Evolutionary conservation across 768 basidiomycete species (phyloP).

Genomic region (Termitomyces sp.): DNA sequence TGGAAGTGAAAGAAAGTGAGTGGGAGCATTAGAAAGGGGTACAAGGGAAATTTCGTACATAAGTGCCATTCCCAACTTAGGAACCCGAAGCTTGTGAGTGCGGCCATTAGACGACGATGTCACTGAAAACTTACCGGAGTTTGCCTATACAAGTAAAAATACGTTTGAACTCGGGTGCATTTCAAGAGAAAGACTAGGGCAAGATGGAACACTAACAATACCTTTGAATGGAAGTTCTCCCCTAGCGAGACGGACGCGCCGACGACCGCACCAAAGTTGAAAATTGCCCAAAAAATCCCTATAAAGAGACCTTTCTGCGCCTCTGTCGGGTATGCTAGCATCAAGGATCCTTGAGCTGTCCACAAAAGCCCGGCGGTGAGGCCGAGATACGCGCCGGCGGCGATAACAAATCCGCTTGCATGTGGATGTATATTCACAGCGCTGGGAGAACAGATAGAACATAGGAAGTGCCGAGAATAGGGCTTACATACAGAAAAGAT

Average conservation of each 20-base stretch:
- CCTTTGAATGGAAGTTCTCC: constrained; percentile 60
- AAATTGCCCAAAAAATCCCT: constrained; percentile 79
- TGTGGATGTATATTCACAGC: constrained; percentile 64
- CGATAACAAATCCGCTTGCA: constrained; percentile 61
- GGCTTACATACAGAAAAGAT: constrained; percentile 55
- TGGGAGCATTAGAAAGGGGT: not conserved
- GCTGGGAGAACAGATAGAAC: constrained; percentile 26
- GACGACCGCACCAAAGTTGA: constrained; percentile 78
- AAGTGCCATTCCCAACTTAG: constrained; percentile 67
- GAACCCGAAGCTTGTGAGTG: not conserved
- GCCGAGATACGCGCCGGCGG: constrained; percentile 68
- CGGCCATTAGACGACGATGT: not conserved
- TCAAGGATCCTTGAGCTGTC: constrained; percentile 83
- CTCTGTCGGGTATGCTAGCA: constrained; percentile 82
- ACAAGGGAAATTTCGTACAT: constrained; percentile 39
- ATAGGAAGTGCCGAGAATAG: not conserved
- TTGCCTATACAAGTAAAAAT: constrained; percentile 22
- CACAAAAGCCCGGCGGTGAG: constrained; percentile 68
- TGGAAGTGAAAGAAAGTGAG: constrained; percentile 19
- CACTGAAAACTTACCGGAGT: constrained; percentile 29
- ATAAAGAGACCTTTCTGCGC: constrained; percentile 73
- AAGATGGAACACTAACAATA: constrained; percentile 27
- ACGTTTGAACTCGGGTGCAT: constrained; percentile 1
- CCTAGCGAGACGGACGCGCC: constrained; percentile 74
- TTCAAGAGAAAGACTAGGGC: not conserved